These are phyloP conservation scores for Sugiyamaella xylanicola DNA, from an alignment of 1,139 yeast species.

Conservation along the genomic window DNA sequence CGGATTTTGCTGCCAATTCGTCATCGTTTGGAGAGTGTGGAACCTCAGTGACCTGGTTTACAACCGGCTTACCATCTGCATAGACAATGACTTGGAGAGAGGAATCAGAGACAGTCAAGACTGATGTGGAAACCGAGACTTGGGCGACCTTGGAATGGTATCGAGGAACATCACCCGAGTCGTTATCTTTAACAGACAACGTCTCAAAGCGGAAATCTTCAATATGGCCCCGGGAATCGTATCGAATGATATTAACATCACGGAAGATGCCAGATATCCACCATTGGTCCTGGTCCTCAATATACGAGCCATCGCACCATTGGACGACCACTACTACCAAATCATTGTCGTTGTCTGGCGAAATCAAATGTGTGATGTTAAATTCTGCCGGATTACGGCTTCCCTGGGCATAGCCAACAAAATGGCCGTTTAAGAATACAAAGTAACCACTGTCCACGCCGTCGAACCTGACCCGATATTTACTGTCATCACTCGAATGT, in stretches of 20 bases:
- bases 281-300: constrained; percentile 47
- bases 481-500: constrained; percentile 22
- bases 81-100: constrained; percentile 14
- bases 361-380: constrained; percentile 32
- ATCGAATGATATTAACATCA: constrained; percentile 30
- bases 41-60: neutral
- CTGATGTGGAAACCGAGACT: constrained; percentile 13
- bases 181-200: constrained; percentile 4
- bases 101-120: neutral
- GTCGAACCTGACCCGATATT: constrained; percentile 40
- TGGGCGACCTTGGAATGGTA: constrained; percentile 5
- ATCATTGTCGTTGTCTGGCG: constrained; percentile 22
- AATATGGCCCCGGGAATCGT: constrained; percentile 27
- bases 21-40: neutral
- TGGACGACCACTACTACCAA: constrained; percentile 42
- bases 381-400: constrained; percentile 44
- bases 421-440: constrained; percentile 39
- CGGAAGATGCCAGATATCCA: constrained; percentile 43
- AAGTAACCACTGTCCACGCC: constrained; percentile 45
- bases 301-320: constrained; percentile 42
- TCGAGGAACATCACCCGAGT: neutral
- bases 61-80: neutral
- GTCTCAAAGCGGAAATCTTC: constrained; percentile 32
- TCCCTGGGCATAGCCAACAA: constrained; percentile 43
- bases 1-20: neutral